These are phyloP conservation scores for Brassica cretica DNA, from an alignment of 345 rosid genomes.

Conservation along the genomic window DNA sequence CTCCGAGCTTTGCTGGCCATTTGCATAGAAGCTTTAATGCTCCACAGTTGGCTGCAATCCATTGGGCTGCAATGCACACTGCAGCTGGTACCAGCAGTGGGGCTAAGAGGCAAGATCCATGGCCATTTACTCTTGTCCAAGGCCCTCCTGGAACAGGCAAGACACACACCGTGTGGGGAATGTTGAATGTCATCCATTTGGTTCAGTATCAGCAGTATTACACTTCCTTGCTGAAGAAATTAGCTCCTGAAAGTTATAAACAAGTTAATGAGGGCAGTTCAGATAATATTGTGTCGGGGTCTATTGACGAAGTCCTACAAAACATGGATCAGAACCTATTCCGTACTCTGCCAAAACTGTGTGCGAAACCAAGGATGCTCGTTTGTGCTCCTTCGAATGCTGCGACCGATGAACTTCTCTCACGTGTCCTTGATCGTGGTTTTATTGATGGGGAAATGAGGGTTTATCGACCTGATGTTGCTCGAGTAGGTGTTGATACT, in stretches of 20 bases:
- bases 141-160: conserved; percentile 99
- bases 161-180: conserved; percentile 99
- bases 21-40: conserved; percentile 78
- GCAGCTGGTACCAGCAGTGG: conserved; percentile 98
- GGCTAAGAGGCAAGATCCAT: conserved; percentile 83
- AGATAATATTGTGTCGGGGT: conserved; percentile 66
- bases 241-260: conserved; percentile 97
- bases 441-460: conserved; percentile 99
- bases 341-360: conserved; percentile 91
- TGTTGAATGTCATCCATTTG: conserved; percentile 98
- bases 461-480: conserved; percentile 95
- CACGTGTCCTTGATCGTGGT: conserved; percentile 98
- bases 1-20: conserved; percentile 76
- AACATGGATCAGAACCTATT: conserved; percentile 97
- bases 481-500: conserved; percentile 96
- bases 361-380: conserved; percentile 98
- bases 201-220: conserved; percentile 99
- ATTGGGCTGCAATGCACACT: conserved; percentile 99
- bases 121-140: conserved; percentile 99
- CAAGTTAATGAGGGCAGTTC: conserved; percentile 71
- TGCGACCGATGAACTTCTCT: conserved; percentile 95
- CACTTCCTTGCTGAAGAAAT: conserved; percentile 86
- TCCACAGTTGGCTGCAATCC: conserved; percentile 93
- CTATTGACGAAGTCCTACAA: conserved; percentile 98
- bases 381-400: conserved; percentile 99